Conservation (phyloP, 2,329 filamentous ascomycete species). For the Fusarium secorum region DNA sequence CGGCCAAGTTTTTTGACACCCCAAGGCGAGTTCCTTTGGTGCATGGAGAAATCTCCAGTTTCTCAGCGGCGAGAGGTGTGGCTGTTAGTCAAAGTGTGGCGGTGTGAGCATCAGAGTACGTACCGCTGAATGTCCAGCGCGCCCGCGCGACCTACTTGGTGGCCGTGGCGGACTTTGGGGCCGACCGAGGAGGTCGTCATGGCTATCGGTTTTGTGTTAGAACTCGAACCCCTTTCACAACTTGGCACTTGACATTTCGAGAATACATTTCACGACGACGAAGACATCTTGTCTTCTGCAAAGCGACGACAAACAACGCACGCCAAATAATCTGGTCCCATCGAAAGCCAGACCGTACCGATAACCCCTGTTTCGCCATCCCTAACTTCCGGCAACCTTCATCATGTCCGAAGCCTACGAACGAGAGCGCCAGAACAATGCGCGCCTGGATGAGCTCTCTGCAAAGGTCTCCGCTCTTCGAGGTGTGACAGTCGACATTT, state of each 20-base stretch:
- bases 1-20: no score
- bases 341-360: neutral
- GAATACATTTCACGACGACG: neutral
- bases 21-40: neutral
- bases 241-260: conserved; percentile 5
- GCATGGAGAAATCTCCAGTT: conserved; percentile 6
- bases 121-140: conserved; percentile 6
- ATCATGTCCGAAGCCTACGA: conserved; percentile 79
- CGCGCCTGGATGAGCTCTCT: conserved; percentile 88
- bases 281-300: neutral
- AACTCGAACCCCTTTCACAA: conserved; percentile 31
- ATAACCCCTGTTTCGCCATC: conserved; percentile 7
- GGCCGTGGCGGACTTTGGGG: conserved; percentile 25
- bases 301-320: neutral
- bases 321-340: neutral
- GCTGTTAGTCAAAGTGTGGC: conserved; percentile 22
- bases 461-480: conserved; percentile 91
- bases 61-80: neutral
- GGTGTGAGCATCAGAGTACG: conserved; percentile 13
- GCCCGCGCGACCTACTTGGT: neutral
- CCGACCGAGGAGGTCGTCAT: conserved; percentile 22
- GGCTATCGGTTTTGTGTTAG: conserved; percentile 11
- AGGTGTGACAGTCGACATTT: conserved; percentile 95
- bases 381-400: neutral
- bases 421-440: conserved; percentile 90